Conservation (phyloP, 352 stramenopile species). For the Pythium coloratum region DNA sequence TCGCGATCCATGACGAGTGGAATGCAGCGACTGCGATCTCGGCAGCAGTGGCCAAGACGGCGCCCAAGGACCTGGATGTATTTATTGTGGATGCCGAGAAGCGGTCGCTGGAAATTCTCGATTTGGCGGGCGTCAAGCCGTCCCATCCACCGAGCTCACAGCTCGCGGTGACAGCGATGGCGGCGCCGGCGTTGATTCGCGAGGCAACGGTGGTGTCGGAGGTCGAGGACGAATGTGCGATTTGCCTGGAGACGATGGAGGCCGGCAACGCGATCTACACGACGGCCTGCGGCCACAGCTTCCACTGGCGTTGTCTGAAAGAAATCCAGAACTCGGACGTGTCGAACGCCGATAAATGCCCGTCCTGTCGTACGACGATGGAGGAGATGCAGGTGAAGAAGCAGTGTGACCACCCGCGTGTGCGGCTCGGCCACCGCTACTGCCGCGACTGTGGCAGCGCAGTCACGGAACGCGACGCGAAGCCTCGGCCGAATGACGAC, state of each 20-base stretch:
- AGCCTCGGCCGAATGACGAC: constrained; percentile 53
- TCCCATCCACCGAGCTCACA: constrained; percentile 8
- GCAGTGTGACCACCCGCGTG: constrained; percentile 81
- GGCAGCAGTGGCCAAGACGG: constrained; percentile 23
- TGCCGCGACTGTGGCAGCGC: constrained; percentile 70
- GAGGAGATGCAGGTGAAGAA: constrained; percentile 83
- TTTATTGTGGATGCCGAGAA: constrained; percentile 67
- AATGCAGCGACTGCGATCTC: constrained; percentile 18
- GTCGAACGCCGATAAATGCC: constrained; percentile 85
- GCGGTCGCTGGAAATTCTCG: constrained; percentile 44
- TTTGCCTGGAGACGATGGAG: constrained; percentile 82
- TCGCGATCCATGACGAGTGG: neutral
- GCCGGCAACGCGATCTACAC: constrained; percentile 82
- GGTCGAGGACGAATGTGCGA: constrained; percentile 74
- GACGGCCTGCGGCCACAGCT: constrained; percentile 80
- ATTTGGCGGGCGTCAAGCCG: constrained; percentile 24
- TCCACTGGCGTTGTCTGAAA: constrained; percentile 85
- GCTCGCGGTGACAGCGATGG: constrained; percentile 17
- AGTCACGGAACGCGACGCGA: constrained; percentile 68
- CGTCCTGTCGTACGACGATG: constrained; percentile 76
- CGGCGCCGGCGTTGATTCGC: constrained; percentile 18
- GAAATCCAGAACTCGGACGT: constrained; percentile 78
- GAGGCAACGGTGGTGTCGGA: constrained; percentile 57
- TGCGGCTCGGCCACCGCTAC: constrained; percentile 74
- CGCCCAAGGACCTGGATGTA: constrained; percentile 44